A percentile compares a stretch with the other conserved stretches of the same genome.
Evolutionary conservation across 2,329 filamentous ascomycete genomes (phyloP).

Genomic region (Pseudocercospora macadamiae): DNA sequence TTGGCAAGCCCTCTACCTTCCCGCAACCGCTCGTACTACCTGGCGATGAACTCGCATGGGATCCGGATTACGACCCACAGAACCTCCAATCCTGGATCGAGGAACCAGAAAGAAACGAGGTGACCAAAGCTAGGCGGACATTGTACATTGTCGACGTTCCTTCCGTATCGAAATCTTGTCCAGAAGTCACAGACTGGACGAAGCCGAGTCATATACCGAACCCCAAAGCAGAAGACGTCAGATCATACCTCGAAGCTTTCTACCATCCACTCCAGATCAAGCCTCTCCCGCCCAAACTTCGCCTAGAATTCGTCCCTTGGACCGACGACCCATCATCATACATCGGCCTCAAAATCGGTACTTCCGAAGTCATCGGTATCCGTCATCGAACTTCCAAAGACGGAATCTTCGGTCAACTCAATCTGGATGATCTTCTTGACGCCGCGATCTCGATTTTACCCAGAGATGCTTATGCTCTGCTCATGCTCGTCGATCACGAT

Average conservation of each 20-base stretch:
- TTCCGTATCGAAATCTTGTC: constrained; percentile 40
- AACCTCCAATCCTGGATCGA: constrained; percentile 56
- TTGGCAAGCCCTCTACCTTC: constrained; percentile 43
- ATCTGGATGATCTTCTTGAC: constrained; percentile 65
- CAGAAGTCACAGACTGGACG: constrained; percentile 50
- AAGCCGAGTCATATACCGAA: constrained; percentile 25
- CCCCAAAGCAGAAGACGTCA: constrained; percentile 36
- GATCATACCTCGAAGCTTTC: constrained; percentile 52
- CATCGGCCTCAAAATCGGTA: constrained; percentile 51
- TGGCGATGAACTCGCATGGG: constrained; percentile 59
- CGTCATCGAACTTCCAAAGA: constrained; percentile 55
- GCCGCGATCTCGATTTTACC: constrained; percentile 58
- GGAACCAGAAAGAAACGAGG: constrained; percentile 52
- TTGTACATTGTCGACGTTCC: constrained; percentile 60
- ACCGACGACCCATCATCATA: not conserved
- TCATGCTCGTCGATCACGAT: constrained; percentile 64
- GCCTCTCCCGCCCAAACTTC: constrained; percentile 33
- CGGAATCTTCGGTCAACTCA: constrained; percentile 52
- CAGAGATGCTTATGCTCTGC: constrained; percentile 60
- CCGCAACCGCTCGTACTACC: constrained; percentile 64
- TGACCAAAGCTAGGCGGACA: constrained; percentile 50
- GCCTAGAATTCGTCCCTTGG: constrained; percentile 57
- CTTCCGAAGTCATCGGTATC: constrained; percentile 50
- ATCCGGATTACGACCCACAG: constrained; percentile 57
- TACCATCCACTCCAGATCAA: constrained; percentile 61